Evolutionary conservation across 139 green algal species (phyloP), one percentile per base, ranked within the genome.

Genomic region (Tetraselmis chui): DNA sequence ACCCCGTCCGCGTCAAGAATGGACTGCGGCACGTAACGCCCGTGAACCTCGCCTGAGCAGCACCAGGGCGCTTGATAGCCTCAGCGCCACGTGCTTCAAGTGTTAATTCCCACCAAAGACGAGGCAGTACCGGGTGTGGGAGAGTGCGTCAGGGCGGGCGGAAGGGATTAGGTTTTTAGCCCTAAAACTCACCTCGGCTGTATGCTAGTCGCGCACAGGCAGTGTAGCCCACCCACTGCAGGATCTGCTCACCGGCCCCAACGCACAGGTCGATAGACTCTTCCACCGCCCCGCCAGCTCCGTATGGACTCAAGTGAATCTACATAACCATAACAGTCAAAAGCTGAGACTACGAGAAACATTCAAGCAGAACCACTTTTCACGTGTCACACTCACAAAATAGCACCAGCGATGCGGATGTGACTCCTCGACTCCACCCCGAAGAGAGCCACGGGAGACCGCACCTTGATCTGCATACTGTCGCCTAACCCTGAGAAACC

Each of bases 211-310:
- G 82, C 2, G 87, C 83, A 77, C 92, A 96, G 5, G 89, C 84
- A 23, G 91, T 84, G 75, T 91, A 89, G 22, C 84, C 92, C 26
- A 96, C 83, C 92, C 92, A 96, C 32, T 89, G 86, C 45, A 96
- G 75, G 25, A 96, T 93, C 32, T 96, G 92, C 31, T 94, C 87
- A 0, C 92, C 92, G 23, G 88, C 79, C 1, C 90, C 92, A 58
- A 91, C 94, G 30, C 89, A 87, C 1, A 94, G 81, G 31, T 93
- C 85, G 5, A 94, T 76, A 0, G 80, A 67, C 45, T 67, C 45
- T 18, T 67, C 45, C 45, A 67, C 45, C 45, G 45, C 45, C 5
- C 45, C 45, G 45, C 45, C 45, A 5, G 45, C 45, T 5, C 45
- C 45, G 45, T 67, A 67, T 18, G 45, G 45, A 18, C 45, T 67